Evolutionary conservation across 2,329 filamentous ascomycete genomes (phyloP).

Genomic region (Fusarium ambrosium): DNA sequence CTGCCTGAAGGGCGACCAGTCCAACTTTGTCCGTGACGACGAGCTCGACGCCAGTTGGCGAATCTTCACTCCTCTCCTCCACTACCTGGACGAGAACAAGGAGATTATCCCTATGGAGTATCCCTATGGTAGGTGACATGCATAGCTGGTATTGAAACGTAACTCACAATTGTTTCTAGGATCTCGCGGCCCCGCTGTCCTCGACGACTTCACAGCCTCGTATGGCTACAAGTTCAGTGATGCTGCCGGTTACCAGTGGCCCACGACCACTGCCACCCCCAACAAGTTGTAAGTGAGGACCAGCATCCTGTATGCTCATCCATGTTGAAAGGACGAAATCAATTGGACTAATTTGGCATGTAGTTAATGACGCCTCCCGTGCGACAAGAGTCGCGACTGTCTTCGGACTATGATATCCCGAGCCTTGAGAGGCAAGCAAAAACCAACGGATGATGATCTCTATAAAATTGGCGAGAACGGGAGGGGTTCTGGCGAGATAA

Average conservation of each 20-base stretch:
- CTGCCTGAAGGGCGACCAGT: slow-evolving; percentile 98
- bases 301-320: slow-evolving; percentile 31
- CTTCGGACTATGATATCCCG: slow-evolving; percentile 40
- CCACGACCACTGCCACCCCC: slow-evolving; percentile 76
- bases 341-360: slow-evolving; percentile 24
- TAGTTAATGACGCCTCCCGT: slow-evolving; percentile 42
- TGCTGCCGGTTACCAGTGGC: slow-evolving; percentile 95
- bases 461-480: slow-evolving; percentile 36
- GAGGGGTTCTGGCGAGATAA: slow-evolving; percentile 39
- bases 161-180: slow-evolving; percentile 67
- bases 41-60: slow-evolving; percentile 98
- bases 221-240: slow-evolving; percentile 99
- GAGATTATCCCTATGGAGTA: slow-evolving; percentile 99
- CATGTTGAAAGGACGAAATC: slow-evolving; percentile 14
- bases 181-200: slow-evolving; percentile 93
- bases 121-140: slow-evolving; percentile 81
- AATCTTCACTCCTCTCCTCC: slow-evolving; percentile 96
- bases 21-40: slow-evolving; percentile 98
- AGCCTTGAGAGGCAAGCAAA: slow-evolving; percentile 24
- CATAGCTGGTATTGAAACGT: neutral
- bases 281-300: slow-evolving; percentile 82
- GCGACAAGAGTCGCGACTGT: slow-evolving; percentile 37
- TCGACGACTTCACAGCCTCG: slow-evolving; percentile 97
- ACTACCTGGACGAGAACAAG: slow-evolving; percentile 99
- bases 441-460: slow-evolving; percentile 38